Evolutionary conservation across 2,329 filamentous ascomycete species (phyloP), one percentile per base, ranked within the genome.

Genomic region (Arthrobotrys pseudoclavata): DNA sequence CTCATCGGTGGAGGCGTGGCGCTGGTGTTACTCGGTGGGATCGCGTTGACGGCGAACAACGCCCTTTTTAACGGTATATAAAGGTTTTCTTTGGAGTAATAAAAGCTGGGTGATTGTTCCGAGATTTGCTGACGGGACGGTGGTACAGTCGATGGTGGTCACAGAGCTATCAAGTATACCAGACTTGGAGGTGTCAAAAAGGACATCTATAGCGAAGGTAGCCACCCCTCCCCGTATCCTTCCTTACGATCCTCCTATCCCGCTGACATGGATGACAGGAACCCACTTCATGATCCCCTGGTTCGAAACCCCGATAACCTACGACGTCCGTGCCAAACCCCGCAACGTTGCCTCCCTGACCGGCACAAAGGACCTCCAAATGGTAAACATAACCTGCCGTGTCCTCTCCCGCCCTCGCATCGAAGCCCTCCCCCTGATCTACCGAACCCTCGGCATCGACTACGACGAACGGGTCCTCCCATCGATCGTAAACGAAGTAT

Each of bases 341-440:
- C 91, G 96, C 84, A 97, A 97, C 83, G 94, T 99, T 82, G 92
- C 96, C 81, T 98, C 96, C 80, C 89, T 99, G 81, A 99, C 96
- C 76, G 96, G 96, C 82, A 99, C 96, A 83, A 99, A 99, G 88
- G 96, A 99, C 86, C 87, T 99, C 85, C 96, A 99, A 87, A 99
- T 99, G 96, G 96, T 98, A 84, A 99, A 99, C 89, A 98, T 99
- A 84, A 99, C 95, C 83, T 99, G 96, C 86, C 95, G 96, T 92
- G 96, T 99, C 75, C 92, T 99, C 66, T 97, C 95, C 75, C 88
- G 94, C 82, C 96, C 96, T 70, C 90, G 94, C 74, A 87, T 99
- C 82, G 90, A 92, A 80, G 92, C 94, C 34, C 89, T 99, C 48
- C 96, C 96, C 18, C 93, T 97, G 86, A 99, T 99, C 83, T 99